Base-by-base conservation (phyloP, 1,139 yeast genomes). In the Candida albicans region DNA sequence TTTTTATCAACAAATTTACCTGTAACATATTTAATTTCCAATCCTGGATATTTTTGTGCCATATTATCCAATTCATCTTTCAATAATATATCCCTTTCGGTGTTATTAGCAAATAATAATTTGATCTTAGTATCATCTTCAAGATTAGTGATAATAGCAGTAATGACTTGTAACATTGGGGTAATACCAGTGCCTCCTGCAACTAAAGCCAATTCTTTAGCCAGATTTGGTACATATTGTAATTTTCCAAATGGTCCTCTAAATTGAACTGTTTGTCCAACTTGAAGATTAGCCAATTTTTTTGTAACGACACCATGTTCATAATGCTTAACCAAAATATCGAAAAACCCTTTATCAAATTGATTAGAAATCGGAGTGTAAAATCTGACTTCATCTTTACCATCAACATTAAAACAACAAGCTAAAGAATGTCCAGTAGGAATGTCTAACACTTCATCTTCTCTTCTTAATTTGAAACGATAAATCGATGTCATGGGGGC, bases 111-210 rank as follows among this genome's bases (percentile, higher is more conserved):
- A 59, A 75, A 86, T 44, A 86, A 70, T 51, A 86, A 65, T 2
- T 79, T 70, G 43, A 86, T 71, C 45, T 74, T 73, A 34, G 91
- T 84, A 35, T 59, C 37, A 59, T 85, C 91, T 43, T 75, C 81
- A 8, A 87, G 82, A 34, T 83, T 80, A 26, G 90, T 84, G 47
- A 84, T 79, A 43, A 81, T 79, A 37, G 77, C 68, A 33, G 83
- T 79, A 43, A 80, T 67, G 11, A 86, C 84, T 59, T 86, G 90
- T 49, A 86, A 70, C 56, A 84, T 81, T 22, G 95, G 93, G 11
- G 95, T 85, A 47, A 86, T 83, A 43, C 93, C 93, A 0, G 90
- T 80, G 12, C 93, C 93, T 53, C 91, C 93, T n/a, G 91, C 91
- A 52, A 86, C 73, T 67, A 86, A 73, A 11, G 82, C 83, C 49